Percentiles rank a stretch among this genome's conserved stretches.
These are phyloP conservation scores for Hygrophoropsis aurantiaca DNA, from an alignment of 768 basidiomycete genomes.

Conservation along the genomic window DNA sequence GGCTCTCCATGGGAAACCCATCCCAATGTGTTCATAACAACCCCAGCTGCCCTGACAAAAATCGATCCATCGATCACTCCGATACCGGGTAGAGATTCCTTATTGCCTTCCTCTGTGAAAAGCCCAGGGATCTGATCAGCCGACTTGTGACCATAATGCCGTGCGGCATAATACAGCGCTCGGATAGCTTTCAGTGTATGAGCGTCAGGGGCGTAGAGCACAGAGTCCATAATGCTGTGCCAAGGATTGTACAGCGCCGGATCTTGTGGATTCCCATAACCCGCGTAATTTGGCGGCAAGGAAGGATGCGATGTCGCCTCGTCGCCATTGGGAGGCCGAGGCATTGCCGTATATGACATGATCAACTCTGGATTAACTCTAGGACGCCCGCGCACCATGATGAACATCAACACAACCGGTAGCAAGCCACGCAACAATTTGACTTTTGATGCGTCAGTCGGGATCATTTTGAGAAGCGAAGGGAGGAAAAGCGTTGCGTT, in stretches of 20 bases:
- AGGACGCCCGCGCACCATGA: constrained; percentile 51
- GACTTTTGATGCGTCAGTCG: constrained; percentile 38
- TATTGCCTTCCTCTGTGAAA: constrained; percentile 30
- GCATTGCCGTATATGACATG: constrained; percentile 44
- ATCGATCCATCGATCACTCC: constrained; percentile 52
- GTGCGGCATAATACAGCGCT: constrained; percentile 46
- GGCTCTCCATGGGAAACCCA: constrained; percentile 55
- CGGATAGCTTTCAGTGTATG: constrained; percentile 53
- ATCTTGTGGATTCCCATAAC: constrained; percentile 36
- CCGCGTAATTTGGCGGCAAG: constrained; percentile 12
- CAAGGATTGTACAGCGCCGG: constrained; percentile 49
- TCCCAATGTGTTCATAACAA: constrained; percentile 53
- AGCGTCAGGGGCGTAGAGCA: constrained; percentile 49
- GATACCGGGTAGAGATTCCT: constrained; percentile 47
- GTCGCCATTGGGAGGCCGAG: constrained; percentile 34
- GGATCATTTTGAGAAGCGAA: constrained; percentile 34
- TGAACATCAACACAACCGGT: constrained; percentile 34
- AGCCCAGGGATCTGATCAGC: constrained; percentile 44
- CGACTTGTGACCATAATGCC: constrained; percentile 43
- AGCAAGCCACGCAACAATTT: constrained; percentile 46
- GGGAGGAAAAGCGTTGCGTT: constrained; percentile 52
- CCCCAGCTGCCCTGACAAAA: constrained; percentile 57
- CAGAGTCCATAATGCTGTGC: constrained; percentile 46
- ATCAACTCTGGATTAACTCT: constrained; percentile 46
- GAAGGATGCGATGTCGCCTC: constrained; percentile 3